These are phyloP conservation scores for Rubia yunnanensis DNA, from an alignment of 257 asterid species.

Conservation along the genomic window DNA sequence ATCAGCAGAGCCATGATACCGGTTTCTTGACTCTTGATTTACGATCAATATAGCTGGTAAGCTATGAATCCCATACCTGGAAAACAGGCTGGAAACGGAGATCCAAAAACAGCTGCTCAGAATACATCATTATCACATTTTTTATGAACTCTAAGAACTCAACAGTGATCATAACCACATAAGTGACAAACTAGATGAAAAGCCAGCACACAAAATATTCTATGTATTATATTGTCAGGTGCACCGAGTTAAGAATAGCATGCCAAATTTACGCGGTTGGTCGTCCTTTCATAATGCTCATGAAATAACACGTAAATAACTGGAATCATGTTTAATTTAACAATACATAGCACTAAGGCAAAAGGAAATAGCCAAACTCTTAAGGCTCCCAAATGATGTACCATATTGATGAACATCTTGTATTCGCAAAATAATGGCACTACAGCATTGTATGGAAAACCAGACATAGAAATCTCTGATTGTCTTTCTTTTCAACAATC, in stretches of 20 bases:
- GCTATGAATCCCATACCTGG: constrained; percentile 65
- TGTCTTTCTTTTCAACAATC: not conserved
- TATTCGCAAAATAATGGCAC: not conserved
- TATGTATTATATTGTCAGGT: not conserved
- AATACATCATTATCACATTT: constrained; percentile 2
- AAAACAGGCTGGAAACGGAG: constrained; percentile 45
- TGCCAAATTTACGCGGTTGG: not conserved
- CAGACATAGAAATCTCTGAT: too few relatives aligned
- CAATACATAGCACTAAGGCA: not conserved
- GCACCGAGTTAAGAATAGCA: not conserved
- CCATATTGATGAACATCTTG: not conserved
- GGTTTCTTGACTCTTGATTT: constrained; percentile 30
- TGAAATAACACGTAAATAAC: not conserved
- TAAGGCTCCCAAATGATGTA: not conserved
- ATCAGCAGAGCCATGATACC: constrained; percentile 51
- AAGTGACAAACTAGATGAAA: not conserved
- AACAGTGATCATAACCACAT: not conserved
- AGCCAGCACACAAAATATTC: not conserved
- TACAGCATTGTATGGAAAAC: not conserved
- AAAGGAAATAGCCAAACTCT: not conserved
- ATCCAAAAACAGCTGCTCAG: constrained; percentile 14
- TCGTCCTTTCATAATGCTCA: not conserved
- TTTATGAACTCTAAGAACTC: not conserved
- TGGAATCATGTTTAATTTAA: not conserved
- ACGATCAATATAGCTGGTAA: constrained; percentile 50